Base-by-base conservation (phyloP, 805 yeast genomes). In the Yarrowia bubula region DNA sequence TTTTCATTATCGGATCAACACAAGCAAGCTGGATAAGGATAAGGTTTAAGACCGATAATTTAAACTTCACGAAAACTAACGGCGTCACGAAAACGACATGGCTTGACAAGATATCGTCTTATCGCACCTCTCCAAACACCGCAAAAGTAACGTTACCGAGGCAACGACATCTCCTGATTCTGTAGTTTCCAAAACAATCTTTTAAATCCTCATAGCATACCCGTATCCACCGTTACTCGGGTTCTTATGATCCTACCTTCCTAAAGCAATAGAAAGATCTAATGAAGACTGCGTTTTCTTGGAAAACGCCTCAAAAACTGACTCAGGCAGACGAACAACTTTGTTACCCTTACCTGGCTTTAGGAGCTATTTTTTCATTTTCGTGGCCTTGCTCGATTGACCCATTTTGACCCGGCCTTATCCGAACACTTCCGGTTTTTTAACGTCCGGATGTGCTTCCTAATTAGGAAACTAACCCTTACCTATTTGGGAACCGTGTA, bases 1-100 rank as follows among this genome's bases (percentile, higher is more conserved):
- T n/a, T 47, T 47, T 32, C 51, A 48, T 48, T 48, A 17, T 48
- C 55, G 55, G 55, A 48, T 48, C 55, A 48, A 14, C 55, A 33
- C 41, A 48, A 47, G 41, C 55, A 35, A 48, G 13, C 55, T 35
- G 55, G 55, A 48, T 48, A 48, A 48, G 55, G 55, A 48, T 48
- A 33, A 35, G 41, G 41, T 48, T 33, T 32, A 15, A 47, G 41
- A 18, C 31, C 15, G 55, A 17, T 13, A 48, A 17, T 48, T 33
- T 48, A 48, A 17, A 35, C 41, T 48, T 48, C 28, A 33, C 55
- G 55, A 48, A 48, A 48, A 35, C 2, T 15, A 48, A 48, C 55
- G 41, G 41, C 17, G 28, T 47, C n/a, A 46, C 51, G 51, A 18
- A 15, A 48, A 48, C 15, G 41, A 13, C 41, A 35, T 31, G n/a